Conservation (phyloP, 306 rosid genomes). For the Trichosanthes cucumerina region DNA sequence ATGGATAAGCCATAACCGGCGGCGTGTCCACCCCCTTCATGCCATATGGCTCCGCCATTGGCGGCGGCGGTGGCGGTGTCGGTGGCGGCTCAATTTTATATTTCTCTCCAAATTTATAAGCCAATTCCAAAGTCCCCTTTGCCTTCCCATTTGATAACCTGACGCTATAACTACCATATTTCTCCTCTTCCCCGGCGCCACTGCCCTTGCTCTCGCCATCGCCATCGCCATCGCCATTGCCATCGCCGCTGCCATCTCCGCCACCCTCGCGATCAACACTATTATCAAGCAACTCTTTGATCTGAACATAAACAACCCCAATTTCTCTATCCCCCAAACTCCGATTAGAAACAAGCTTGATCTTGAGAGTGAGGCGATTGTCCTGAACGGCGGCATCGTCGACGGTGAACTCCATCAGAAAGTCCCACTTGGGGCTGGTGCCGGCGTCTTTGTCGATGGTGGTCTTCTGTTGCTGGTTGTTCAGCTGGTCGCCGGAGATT, state of each 20-base stretch:
- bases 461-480: constrained; percentile 6
- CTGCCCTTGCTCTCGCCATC: not conserved
- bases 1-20: constrained; percentile 31
- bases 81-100: constrained; percentile 13
- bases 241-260: not conserved
- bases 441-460: constrained; percentile 19
- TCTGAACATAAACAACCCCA: constrained; percentile 16
- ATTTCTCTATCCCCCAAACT: constrained; percentile 17
- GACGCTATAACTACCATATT: constrained; percentile 18
- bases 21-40: not conserved
- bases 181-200: not conserved
- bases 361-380: constrained; percentile 2
- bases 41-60: not conserved
- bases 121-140: constrained; percentile 29
- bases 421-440: constrained; percentile 16
- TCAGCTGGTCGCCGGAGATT: constrained; percentile 13
- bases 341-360: constrained; percentile 5
- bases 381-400: constrained; percentile 3
- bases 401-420: constrained; percentile 15
- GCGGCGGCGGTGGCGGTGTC: not conserved
- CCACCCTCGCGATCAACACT: not conserved
- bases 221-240: not conserved
- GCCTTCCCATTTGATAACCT: constrained; percentile 19
- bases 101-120: constrained; percentile 36
- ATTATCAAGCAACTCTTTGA: constrained; percentile 21